phyloP scores from a whole-genome alignment of 495 filamentous ascomycete genomes.

The Bacidia rubella region DNA sequence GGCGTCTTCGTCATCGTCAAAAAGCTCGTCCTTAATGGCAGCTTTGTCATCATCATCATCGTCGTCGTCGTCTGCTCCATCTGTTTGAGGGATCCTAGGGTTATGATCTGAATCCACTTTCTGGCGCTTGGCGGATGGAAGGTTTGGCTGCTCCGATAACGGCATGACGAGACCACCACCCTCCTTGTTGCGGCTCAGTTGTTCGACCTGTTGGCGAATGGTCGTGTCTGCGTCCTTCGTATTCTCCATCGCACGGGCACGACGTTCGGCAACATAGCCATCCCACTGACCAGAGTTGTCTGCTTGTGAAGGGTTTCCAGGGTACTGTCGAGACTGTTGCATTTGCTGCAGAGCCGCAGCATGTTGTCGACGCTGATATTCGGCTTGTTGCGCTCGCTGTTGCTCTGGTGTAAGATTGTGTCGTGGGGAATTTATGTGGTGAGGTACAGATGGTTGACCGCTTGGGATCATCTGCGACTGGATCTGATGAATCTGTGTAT shows the following conservation, averaged over 20 bases:
- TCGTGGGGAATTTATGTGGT: slow-evolving; percentile 33
- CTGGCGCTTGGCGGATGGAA: slow-evolving; percentile 17
- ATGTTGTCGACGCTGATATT: slow-evolving; percentile 28
- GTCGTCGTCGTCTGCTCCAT: slow-evolving; percentile 44
- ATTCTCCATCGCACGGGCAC: slow-evolving; percentile 31
- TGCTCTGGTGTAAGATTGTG: slow-evolving; percentile 30
- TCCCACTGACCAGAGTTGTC: slow-evolving; percentile 63
- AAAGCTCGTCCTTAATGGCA: slow-evolving; percentile 32
- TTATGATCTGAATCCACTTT: slow-evolving; percentile 17
- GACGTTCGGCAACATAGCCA: slow-evolving; percentile 39
- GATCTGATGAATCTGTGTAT: slow-evolving; percentile 53
- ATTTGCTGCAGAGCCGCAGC: slow-evolving; percentile 29
- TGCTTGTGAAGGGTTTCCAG: slow-evolving; percentile 43
- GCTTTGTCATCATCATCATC: slow-evolving; percentile 39
- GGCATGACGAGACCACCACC: slow-evolving; percentile 74
- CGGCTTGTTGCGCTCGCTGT: slow-evolving; percentile 19
- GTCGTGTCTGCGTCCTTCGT: slow-evolving; percentile 20
- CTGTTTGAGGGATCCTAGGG: slow-evolving; percentile 35
- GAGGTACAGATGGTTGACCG: slow-evolving; percentile 30
- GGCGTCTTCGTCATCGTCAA: slow-evolving; percentile 68
- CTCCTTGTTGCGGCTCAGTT: slow-evolving; percentile 56
- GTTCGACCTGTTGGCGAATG: slow-evolving; percentile 53
- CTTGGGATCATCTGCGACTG: slow-evolving; percentile 35
- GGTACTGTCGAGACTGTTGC: slow-evolving; percentile 31
- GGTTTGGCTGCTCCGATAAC: slow-evolving; percentile 24